A percentile compares a stretch with the other conserved stretches of the same genome.
These are phyloP conservation scores for Aspergillus floridensis DNA, from an alignment of 2,329 filamentous ascomycete genomes.

Conservation along the genomic window DNA sequence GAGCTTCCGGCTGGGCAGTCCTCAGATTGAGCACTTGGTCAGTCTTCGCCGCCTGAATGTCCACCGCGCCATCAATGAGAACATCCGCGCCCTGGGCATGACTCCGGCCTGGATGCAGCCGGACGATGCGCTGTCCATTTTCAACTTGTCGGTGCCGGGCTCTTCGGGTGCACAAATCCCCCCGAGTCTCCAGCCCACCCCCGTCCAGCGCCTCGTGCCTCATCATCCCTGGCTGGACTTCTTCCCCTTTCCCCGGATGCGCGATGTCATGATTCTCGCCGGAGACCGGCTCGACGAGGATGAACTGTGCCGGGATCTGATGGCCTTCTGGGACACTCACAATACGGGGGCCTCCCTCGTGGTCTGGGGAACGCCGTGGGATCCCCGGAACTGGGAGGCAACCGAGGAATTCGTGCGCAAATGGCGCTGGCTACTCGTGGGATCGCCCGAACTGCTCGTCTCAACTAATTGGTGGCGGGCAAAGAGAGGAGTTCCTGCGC, in stretches of 20 bases:
- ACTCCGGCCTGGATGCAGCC: constrained; percentile 14
- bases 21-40: constrained; percentile 24
- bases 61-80: constrained; percentile 32
- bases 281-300: constrained; percentile 19
- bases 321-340: constrained; percentile 30
- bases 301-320: constrained; percentile 38
- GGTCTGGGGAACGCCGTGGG: constrained; percentile 50
- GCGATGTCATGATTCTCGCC: constrained; percentile 39
- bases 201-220: constrained; percentile 33
- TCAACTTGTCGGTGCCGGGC: constrained; percentile 9
- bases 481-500: constrained; percentile 17
- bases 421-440: constrained; percentile 39
- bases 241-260: constrained; percentile 33
- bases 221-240: constrained; percentile 44
- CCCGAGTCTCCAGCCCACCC: constrained; percentile 34
- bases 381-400: constrained; percentile 49
- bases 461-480: constrained; percentile 29
- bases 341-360: constrained; percentile 32
- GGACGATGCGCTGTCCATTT: constrained; percentile 27
- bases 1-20: constrained; percentile 1
- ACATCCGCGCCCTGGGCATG: constrained; percentile 30
- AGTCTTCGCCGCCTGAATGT: constrained; percentile 36
- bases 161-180: constrained; percentile 18
- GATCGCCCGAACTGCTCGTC: constrained; percentile 25
- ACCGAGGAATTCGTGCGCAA: constrained; percentile 47